Conservation (phyloP, 805 yeast genomes). For the Candida hispaniensis region DNA sequence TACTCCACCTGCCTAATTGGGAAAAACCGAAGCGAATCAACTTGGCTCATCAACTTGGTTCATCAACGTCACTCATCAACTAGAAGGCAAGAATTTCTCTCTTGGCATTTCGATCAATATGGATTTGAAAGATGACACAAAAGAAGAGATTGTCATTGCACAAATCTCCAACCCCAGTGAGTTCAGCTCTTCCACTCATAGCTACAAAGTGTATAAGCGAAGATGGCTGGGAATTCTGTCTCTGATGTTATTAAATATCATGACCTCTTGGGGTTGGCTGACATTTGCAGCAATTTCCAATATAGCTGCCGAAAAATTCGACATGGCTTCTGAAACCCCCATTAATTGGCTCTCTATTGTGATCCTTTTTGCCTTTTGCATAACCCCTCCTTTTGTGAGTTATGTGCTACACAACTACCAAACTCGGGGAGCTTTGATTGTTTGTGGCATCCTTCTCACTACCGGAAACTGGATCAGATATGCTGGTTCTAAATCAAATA, state of each 20-base stretch:
- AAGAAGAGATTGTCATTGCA: no score
- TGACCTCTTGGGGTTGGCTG: constrained; percentile 30
- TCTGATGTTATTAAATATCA: constrained; percentile 25
- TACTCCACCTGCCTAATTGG: no score
- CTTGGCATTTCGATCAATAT: no score
- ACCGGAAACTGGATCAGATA: constrained; percentile 28
- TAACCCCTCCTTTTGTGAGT: constrained; percentile 24
- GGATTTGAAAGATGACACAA: no score
- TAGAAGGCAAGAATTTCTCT: no score
- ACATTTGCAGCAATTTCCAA: constrained; percentile 27
- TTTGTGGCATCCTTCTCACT: constrained; percentile 23
- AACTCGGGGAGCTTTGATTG: constrained; percentile 22
- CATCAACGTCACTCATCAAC: no score
- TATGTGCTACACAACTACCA: constrained; percentile 21
- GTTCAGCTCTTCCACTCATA: no score
- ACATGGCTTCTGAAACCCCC: constrained; percentile 22
- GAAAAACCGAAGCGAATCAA: no score
- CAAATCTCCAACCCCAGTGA: no score
- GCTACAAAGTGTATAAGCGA: constrained; percentile 26
- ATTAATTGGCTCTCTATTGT: constrained; percentile 30
- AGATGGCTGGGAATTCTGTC: constrained; percentile 28
- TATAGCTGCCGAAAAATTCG: constrained; percentile 21
- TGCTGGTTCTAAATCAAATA: constrained; percentile 24
- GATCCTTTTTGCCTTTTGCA: constrained; percentile 25
- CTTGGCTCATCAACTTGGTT: no score